Base-by-base conservation (phyloP, 495 filamentous ascomycete species). In the Staphylotrichum tortipilum region DNA sequence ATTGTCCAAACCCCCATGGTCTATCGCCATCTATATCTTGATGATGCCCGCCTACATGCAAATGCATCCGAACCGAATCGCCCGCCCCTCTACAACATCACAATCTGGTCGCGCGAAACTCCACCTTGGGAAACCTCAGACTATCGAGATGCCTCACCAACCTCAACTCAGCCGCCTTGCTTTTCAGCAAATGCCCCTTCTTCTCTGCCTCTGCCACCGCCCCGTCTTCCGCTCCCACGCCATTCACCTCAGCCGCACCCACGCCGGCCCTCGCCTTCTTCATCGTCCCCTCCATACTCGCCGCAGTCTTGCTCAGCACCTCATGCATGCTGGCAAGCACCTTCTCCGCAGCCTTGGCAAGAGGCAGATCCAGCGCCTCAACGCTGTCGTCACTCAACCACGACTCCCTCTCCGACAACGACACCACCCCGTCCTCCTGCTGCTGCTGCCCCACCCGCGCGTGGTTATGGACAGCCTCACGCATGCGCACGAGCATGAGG, bases 281-380 rank as follows among this genome's bases (percentile, higher is more conserved):
- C 54, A 67, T 51, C 57, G 64, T 57, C 8, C 48, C 58, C 30
- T 64, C 49, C 50, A 88, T 83, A 49, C 73, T 75, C 58, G 78
- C 74, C 61, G 82, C 78, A 28, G 92, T 98, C 70, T 80, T 81
- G 54, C 76, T 76, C 33, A 98, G 67, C 29, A 97, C 81, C 54
- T 80, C 74, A 54, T 95, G 88, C 92, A 97, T 97, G 60, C 84
- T 91, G 1, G 82, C 88, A n/a, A 97, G 63, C 8, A 95, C 92
- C 70, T 84, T 89, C 71, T 91, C 84, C 4, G 82, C 78, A 0
- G 92, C 85, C 49, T 76, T 79, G 2, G 91, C 88, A 1, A 98
- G 73, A 7, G 92, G 92, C 22, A 97, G 64, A 8, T 89, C 80
- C 19, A 77, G 68, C 2, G 85, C 70, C 7, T 74, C 68, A 1